These are phyloP conservation scores for Bryum argenteum DNA, from an alignment of 225 moss, liverwort and hornwort genomes.

Conservation along the genomic window DNA sequence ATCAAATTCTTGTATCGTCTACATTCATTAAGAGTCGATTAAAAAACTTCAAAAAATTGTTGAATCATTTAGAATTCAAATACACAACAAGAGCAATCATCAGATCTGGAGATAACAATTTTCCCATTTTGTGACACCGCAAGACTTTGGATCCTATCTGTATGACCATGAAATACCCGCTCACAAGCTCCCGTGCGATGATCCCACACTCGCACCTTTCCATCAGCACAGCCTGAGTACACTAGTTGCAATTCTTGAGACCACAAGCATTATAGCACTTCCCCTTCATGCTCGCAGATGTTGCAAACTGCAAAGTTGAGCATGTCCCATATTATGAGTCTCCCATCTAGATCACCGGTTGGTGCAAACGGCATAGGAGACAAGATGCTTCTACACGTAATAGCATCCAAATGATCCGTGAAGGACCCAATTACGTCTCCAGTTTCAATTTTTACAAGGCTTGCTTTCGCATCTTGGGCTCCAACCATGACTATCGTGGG, in stretches of 20 bases:
- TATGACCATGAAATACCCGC: slow-evolving; percentile 43
- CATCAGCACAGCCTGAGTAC: slow-evolving; percentile 46
- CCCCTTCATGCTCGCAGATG: slow-evolving; percentile 41
- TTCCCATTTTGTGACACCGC: slow-evolving; percentile 42
- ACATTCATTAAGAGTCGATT: too few relatives aligned
- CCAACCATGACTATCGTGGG: slow-evolving; percentile 52
- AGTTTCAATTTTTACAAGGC: slow-evolving; percentile 55
- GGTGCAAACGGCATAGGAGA: slow-evolving; percentile 49
- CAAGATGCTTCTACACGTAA: slow-evolving; percentile 46
- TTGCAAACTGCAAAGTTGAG: slow-evolving; percentile 41
- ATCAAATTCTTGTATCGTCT: too few relatives aligned
- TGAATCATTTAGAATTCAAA: slow-evolving; percentile 27
- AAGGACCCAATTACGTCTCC: slow-evolving; percentile 49
- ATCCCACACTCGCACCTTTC: slow-evolving; percentile 59
- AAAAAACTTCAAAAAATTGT: too few relatives aligned
- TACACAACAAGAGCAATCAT: slow-evolving; percentile 44
- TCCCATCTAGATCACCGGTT: slow-evolving; percentile 55
- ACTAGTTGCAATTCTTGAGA: slow-evolving; percentile 44
- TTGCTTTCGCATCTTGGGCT: slow-evolving; percentile 51
- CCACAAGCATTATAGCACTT: too few relatives aligned
- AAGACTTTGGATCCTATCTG: slow-evolving; percentile 44
- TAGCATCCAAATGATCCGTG: slow-evolving; percentile 42
- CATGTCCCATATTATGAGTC: slow-evolving; percentile 62
- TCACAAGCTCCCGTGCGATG: slow-evolving; percentile 44
- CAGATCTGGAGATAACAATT: slow-evolving; percentile 37